These are phyloP conservation scores for Paecilomyces variotii DNA, from an alignment of 2,329 filamentous ascomycete species.

Conservation along the genomic window DNA sequence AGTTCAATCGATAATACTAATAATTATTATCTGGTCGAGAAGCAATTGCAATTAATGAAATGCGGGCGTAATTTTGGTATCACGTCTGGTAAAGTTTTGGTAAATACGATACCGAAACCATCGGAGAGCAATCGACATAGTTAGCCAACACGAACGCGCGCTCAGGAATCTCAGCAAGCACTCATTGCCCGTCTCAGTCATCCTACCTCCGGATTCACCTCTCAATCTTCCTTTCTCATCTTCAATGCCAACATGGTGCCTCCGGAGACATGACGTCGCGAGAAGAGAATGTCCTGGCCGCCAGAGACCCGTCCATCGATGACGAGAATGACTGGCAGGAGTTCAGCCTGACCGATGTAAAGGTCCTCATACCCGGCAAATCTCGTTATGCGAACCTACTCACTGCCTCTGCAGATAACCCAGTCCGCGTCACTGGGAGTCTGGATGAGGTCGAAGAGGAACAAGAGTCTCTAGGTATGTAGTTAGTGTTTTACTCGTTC, in stretches of 20 bases:
- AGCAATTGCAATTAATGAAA: not conserved
- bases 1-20: no score
- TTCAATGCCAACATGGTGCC: constrained; percentile 23
- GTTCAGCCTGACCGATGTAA: constrained; percentile 49
- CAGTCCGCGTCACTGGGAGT: constrained; percentile 48
- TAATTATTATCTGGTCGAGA: not conserved
- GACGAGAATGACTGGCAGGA: constrained; percentile 53
- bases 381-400: constrained; percentile 47
- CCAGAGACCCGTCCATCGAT: constrained; percentile 35
- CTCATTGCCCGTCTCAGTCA: not conserved
- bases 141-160: not conserved
- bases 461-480: constrained; percentile 35
- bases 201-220: constrained; percentile 1
- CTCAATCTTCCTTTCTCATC: constrained; percentile 1
- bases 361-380: constrained; percentile 42
- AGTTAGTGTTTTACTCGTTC: not conserved
- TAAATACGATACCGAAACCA: not conserved
- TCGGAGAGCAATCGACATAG: not conserved
- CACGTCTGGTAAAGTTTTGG: not conserved
- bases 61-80: not conserved
- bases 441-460: constrained; percentile 39
- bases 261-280: constrained; percentile 35
- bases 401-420: constrained; percentile 45
- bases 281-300: constrained; percentile 38
- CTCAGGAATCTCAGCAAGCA: not conserved